A percentile compares a stretch with the other conserved stretches of the same genome.
Conservation (phyloP, 129 eudicot species). For the Chrysanthemum makinoi region DNA sequence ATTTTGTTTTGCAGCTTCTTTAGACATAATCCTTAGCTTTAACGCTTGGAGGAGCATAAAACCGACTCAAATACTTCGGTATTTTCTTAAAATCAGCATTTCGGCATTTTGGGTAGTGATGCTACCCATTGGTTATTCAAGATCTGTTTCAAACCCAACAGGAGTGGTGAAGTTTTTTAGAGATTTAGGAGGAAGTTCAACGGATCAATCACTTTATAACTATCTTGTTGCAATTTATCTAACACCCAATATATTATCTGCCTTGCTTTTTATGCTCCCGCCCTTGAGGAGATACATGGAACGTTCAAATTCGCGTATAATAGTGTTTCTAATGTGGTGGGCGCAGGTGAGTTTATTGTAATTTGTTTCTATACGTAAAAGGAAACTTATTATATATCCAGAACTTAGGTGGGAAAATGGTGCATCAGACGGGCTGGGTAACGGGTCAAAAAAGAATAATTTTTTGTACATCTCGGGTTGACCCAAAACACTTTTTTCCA, state of each 20-base stretch:
- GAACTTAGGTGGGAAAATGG: conserved; percentile 1
- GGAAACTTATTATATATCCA: neutral
- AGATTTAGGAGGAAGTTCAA: conserved; percentile 57
- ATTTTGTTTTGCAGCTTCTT: conserved; percentile 55
- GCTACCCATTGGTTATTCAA: conserved; percentile 79
- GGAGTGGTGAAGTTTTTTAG: conserved; percentile 71
- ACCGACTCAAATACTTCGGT: conserved; percentile 77
- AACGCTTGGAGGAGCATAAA: conserved; percentile 92
- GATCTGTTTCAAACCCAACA: conserved; percentile 70
- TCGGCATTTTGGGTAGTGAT: conserved; percentile 91
- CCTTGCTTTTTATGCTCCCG: conserved; percentile 75
- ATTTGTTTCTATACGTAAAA: conserved; percentile 2
- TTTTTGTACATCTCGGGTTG: neutral
- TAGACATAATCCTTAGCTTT: conserved; percentile 79
- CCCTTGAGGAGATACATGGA: conserved; percentile 80
- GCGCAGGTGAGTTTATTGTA: conserved; percentile 61
- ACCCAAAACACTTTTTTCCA: neutral
- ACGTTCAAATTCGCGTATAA: conserved; percentile 76
- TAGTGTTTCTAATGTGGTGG: conserved; percentile 84
- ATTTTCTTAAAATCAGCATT: conserved; percentile 64
- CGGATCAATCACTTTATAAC: conserved; percentile 55
- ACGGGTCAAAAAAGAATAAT: neutral
- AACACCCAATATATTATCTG: conserved; percentile 73
- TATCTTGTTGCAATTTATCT: conserved; percentile 74
- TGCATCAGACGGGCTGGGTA: neutral